These are phyloP conservation scores for Friedmanniomyces endolithicus DNA, from an alignment of 495 filamentous ascomycete species.

Conservation along the genomic window DNA sequence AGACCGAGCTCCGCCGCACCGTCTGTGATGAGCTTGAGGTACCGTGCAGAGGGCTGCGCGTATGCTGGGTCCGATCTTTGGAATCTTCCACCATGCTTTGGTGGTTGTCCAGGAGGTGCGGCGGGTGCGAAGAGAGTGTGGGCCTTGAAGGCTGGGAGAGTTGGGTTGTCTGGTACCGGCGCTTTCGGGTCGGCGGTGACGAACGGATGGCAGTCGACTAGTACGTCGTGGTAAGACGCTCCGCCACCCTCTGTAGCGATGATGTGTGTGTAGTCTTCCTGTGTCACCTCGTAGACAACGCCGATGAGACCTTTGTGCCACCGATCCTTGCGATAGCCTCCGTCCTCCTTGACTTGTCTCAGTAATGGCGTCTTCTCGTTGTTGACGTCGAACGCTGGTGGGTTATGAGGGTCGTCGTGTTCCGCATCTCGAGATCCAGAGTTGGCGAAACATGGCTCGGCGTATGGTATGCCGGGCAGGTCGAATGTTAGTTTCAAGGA, in stretches of 20 bases:
- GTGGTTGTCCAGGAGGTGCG: constrained; percentile 18
- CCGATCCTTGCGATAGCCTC: constrained; percentile 35
- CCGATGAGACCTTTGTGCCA: constrained; percentile 78
- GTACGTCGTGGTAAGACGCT: constrained; percentile 64
- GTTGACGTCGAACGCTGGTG: background rate
- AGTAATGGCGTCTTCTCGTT: constrained; percentile 18
- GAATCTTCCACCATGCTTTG: constrained; percentile 25
- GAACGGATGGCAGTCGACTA: constrained; percentile 62
- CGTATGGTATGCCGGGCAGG: constrained; percentile 72
- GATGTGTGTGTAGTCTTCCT: constrained; percentile 67
- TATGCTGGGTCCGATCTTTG: constrained; percentile 50
- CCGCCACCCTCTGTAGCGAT: constrained; percentile 86
- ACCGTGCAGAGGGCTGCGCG: constrained; percentile 72
- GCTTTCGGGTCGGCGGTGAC: constrained; percentile 14
- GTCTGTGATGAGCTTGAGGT: constrained; percentile 60
- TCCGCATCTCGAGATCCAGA: constrained; percentile 43
- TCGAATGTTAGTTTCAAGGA: constrained; percentile 67
- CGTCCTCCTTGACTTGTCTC: constrained; percentile 21
- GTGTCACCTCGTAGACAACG: constrained; percentile 87
- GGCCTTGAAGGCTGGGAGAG: constrained; percentile 32
- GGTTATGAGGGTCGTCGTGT: constrained; percentile 1
- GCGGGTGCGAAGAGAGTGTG: constrained; percentile 48
- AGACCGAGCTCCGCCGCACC: constrained; percentile 69
- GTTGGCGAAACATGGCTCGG: constrained; percentile 87
- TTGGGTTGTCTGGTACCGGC: constrained; percentile 28